A percentile compares a stretch with the other conserved stretches of the same genome.
These are phyloP conservation scores for Candida parachauliodes DNA, from an alignment of 805 yeast species.

Conservation along the genomic window DNA sequence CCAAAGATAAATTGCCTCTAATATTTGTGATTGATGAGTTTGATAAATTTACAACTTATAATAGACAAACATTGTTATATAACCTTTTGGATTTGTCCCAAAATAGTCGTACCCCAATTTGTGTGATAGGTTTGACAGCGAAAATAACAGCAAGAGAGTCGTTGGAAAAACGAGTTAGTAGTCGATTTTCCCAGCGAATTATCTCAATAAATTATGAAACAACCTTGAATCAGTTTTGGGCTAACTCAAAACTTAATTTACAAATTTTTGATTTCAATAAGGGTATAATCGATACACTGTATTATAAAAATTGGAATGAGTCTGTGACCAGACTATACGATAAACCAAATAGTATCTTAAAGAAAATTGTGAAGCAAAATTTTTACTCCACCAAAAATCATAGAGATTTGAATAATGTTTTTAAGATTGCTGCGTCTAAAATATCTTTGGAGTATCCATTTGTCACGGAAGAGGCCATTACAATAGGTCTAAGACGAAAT, in stretches of 20 bases:
- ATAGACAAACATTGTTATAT: constrained; percentile 80
- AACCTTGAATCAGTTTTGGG: constrained; percentile 45
- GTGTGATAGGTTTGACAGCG: constrained; percentile 77
- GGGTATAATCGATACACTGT: constrained; percentile 14
- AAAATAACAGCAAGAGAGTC: constrained; percentile 73
- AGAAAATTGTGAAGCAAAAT: constrained; percentile 26
- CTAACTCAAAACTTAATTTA: constrained; percentile 42
- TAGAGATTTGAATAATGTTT: constrained; percentile 44
- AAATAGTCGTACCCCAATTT: constrained; percentile 61
- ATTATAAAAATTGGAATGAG: constrained; percentile 44
- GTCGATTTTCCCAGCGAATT: constrained; percentile 81
- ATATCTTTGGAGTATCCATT: constrained; percentile 22
- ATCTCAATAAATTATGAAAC: constrained; percentile 54
- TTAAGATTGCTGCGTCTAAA: constrained; percentile 37
- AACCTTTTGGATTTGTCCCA: constrained; percentile 87
- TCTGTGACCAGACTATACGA: constrained; percentile 29
- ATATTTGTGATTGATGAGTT: constrained; percentile 82
- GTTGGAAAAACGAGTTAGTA: constrained; percentile 86
- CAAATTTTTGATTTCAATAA: constrained; percentile 12
- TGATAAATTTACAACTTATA: constrained; percentile 68
- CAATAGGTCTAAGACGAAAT: constrained; percentile 12
- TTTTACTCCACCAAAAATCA: constrained; percentile 60
- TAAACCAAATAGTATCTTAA: constrained; percentile 16
- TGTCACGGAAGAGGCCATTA: constrained; percentile 19
- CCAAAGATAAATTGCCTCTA: constrained; percentile 46